Evolutionary conservation across 2,329 filamentous ascomycete species (phyloP).

Genomic region (Didymella keratinophila): DNA sequence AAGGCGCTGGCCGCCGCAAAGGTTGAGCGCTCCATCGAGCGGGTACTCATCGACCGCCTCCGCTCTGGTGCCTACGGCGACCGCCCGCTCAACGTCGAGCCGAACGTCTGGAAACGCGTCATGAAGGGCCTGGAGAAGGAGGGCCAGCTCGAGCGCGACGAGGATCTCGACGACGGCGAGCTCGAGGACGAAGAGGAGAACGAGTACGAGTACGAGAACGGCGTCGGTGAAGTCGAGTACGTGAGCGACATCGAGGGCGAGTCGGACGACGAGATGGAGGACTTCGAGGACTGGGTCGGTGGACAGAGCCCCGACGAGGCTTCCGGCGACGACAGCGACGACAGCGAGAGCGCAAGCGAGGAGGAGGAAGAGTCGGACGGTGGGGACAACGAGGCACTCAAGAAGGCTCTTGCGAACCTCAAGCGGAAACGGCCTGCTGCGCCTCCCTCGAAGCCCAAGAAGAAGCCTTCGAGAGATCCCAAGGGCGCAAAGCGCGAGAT

Average conservation of each 20-base stretch:
- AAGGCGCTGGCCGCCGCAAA: slow-evolving; percentile 72
- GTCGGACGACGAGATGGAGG: slow-evolving; percentile 71
- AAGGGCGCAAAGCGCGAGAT: slow-evolving; percentile 73
- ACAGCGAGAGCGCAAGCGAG: slow-evolving; percentile 61
- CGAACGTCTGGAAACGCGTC: slow-evolving; percentile 96
- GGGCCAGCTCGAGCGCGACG: slow-evolving; percentile 81
- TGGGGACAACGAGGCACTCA: slow-evolving; percentile 62
- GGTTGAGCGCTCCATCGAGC: slow-evolving; percentile 93
- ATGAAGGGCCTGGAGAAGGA: slow-evolving; percentile 87
- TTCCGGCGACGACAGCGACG: slow-evolving; percentile 64
- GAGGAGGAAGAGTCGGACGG: slow-evolving; percentile 66
- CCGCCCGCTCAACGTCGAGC: slow-evolving; percentile 91
- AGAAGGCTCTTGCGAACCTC: slow-evolving; percentile 61
- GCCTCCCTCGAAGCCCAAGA: slow-evolving; percentile 63
- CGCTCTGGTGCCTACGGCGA: slow-evolving; percentile 94
- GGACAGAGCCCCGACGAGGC: slow-evolving; percentile 67
- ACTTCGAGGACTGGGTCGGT: slow-evolving; percentile 91
- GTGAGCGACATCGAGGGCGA: slow-evolving; percentile 86
- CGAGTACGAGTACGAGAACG: slow-evolving; percentile 70
- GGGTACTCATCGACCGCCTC: slow-evolving; percentile 89
- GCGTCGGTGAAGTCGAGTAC: slow-evolving; percentile 84
- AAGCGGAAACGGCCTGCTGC: slow-evolving; percentile 65
- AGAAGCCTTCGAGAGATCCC: slow-evolving; percentile 58
- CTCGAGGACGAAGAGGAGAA: slow-evolving; percentile 75
- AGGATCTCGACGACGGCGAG: slow-evolving; percentile 88